phyloP scores from a whole-genome alignment of 768 basidiomycete genomes.

The Auriscalpium microsporum region DNA sequence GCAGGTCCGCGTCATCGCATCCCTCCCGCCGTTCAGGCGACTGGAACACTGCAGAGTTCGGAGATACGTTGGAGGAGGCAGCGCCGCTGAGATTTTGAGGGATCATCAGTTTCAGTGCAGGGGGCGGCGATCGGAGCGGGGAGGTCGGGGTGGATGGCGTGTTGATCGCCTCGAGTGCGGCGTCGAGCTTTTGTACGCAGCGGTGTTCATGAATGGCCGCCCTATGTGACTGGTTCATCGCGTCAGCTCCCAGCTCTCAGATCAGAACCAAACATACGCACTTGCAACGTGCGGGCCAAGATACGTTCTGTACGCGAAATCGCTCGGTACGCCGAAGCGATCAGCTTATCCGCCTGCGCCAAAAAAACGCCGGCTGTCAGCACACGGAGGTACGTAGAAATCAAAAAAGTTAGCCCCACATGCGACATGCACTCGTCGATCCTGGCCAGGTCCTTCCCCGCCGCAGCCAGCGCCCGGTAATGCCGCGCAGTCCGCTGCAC shows the following conservation, averaged over 20 bases:
- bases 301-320: slow-evolving; percentile 9
- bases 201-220: slow-evolving; percentile 7
- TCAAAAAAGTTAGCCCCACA: slow-evolving; percentile 28
- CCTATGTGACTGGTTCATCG: not conserved
- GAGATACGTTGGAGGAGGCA: slow-evolving; percentile 25
- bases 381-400: not conserved
- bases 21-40: slow-evolving; percentile 41
- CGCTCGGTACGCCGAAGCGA: slow-evolving; percentile 6
- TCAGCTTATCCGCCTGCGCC: slow-evolving; percentile 3
- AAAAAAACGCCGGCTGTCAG: not conserved
- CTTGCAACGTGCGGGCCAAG: slow-evolving; percentile 6
- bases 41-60: slow-evolving; percentile 29
- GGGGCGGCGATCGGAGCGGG: not conserved
- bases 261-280: slow-evolving; percentile 1
- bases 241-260: no score
- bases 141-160: not conserved
- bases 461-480: slow-evolving; percentile 42
- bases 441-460: slow-evolving; percentile 45
- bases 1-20: slow-evolving; percentile 53
- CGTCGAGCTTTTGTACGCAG: not conserved
- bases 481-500: slow-evolving; percentile 31
- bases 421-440: slow-evolving; percentile 46
- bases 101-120: not conserved
- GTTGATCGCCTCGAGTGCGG: not conserved
- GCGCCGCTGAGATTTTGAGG: not conserved